Conservation (phyloP, 495 filamentous ascomycete species). For the Neohortaea acidophila region DNA sequence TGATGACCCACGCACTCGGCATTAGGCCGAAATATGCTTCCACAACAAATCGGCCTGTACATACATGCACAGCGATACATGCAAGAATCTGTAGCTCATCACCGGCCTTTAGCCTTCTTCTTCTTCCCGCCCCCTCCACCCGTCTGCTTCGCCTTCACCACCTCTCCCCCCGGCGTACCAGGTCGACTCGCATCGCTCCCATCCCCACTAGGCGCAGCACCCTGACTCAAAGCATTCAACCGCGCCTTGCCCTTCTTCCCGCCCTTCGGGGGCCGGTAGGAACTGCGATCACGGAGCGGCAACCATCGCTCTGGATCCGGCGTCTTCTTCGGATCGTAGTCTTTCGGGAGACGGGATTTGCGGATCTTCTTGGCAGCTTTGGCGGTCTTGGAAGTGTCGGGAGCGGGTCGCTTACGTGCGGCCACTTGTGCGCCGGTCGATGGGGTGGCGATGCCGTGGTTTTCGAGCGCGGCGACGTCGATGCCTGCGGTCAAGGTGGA, state of each 20-base stretch:
- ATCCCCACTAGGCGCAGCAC: slow-evolving; percentile 46
- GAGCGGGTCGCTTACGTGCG: slow-evolving; percentile 43
- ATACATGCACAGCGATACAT: too few species aligned
- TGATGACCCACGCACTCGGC: too few species aligned
- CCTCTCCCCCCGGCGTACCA: slow-evolving; percentile 15
- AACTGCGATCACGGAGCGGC: slow-evolving; percentile 72
- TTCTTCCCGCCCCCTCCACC: slow-evolving; percentile 23
- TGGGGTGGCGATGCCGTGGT: slow-evolving; percentile 55
- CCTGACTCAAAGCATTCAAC: slow-evolving; percentile 71
- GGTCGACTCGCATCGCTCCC: slow-evolving; percentile 24
- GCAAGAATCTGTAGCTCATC: too few species aligned
- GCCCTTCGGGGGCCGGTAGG: slow-evolving; percentile 80
- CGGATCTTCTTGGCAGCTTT: slow-evolving; percentile 48
- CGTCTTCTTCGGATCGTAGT: slow-evolving; percentile 58
- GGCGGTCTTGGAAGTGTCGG: slow-evolving; percentile 27
- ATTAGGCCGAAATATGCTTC: too few species aligned
- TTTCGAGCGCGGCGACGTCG: slow-evolving; percentile 55
- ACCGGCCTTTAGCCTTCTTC: too few species aligned
- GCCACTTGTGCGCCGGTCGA: slow-evolving; percentile 21
- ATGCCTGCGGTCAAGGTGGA: slow-evolving; percentile 48
- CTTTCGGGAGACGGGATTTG: slow-evolving; percentile 58
- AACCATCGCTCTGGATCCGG: slow-evolving; percentile 82
- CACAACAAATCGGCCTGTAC: too few species aligned
- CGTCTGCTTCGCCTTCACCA: slow-evolving; percentile 15
- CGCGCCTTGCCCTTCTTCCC: slow-evolving; percentile 84